Conservation (phyloP, 306 rosid genomes). For the Quercus gilva region DNA sequence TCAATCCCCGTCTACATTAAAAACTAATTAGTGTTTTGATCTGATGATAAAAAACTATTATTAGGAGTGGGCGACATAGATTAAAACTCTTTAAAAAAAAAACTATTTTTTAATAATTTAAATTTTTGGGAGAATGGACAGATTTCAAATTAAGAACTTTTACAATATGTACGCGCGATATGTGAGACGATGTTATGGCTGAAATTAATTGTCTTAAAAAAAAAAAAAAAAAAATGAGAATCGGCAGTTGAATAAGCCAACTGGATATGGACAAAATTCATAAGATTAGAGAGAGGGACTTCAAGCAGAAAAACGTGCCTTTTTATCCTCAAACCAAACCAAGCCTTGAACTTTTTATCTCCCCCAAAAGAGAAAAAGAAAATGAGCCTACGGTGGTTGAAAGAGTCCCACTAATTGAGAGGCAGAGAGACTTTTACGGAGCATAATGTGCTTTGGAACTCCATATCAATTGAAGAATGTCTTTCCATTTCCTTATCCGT, state of each 20-base stretch:
- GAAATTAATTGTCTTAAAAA: too few species aligned
- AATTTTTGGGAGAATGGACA: too few species aligned
- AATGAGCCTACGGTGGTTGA: not conserved
- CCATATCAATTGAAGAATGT: not conserved
- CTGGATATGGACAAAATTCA: not conserved
- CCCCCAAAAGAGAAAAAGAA: not conserved
- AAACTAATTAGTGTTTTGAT: too few species aligned
- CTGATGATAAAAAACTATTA: too few species aligned
- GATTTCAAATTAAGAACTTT: too few species aligned
- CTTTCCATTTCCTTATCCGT: not conserved
- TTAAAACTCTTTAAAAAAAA: too few species aligned
- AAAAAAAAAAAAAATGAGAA: not conserved
- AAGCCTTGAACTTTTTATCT: not conserved
- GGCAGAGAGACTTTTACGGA: not conserved
- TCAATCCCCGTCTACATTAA: fast-evolving
- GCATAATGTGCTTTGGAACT: not conserved
- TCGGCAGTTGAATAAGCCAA: not conserved
- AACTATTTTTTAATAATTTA: too few species aligned
- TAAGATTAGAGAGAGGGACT: not conserved
- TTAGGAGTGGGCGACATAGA: fast-evolving
- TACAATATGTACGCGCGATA: too few species aligned
- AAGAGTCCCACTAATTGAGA: not conserved
- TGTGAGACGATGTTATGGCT: too few species aligned
- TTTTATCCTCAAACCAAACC: not conserved
- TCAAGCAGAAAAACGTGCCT: not conserved